These are phyloP conservation scores for Murraya paniculata DNA, from an alignment of 345 rosid genomes.

Conservation along the genomic window DNA sequence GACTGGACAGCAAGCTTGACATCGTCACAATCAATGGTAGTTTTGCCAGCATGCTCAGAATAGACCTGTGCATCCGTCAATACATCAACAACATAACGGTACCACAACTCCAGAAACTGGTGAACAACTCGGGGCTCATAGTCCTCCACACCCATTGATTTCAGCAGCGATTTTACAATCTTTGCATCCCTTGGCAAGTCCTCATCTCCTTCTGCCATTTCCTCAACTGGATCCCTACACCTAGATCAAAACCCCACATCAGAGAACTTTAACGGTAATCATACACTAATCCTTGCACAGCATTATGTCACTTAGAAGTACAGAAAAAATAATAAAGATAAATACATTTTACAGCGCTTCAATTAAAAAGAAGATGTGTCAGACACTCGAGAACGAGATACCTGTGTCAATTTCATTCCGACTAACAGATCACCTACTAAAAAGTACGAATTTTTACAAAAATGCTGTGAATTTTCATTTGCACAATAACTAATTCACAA, in stretches of 20 bases:
- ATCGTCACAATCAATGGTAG: constrained; percentile 74
- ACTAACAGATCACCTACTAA: too few species aligned
- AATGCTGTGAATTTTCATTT: neutral
- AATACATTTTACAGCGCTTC: too few species aligned
- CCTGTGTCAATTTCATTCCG: too few species aligned
- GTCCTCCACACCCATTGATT: constrained; percentile 93
- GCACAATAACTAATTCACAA: neutral
- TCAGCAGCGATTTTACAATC: constrained; percentile 72
- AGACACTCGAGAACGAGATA: too few species aligned
- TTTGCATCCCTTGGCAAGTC: constrained; percentile 87
- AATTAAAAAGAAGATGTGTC: too few species aligned
- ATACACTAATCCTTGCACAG: neutral
- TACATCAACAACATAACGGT: constrained; percentile 78
- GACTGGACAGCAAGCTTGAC: constrained; percentile 90
- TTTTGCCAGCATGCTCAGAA: constrained; percentile 85
- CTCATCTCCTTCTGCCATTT: constrained; percentile 60
- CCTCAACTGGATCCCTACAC: neutral
- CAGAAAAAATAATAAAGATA: neutral
- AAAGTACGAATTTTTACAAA: too few species aligned
- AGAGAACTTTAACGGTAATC: neutral
- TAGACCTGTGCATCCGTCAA: constrained; percentile 84
- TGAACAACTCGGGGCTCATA: constrained; percentile 85
- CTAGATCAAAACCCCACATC: neutral
- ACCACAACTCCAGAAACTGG: constrained; percentile 92
- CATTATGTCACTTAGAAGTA: neutral